These are phyloP conservation scores for Parmelia sp. DNA, from an alignment of 495 filamentous ascomycete species.

Conservation along the genomic window DNA sequence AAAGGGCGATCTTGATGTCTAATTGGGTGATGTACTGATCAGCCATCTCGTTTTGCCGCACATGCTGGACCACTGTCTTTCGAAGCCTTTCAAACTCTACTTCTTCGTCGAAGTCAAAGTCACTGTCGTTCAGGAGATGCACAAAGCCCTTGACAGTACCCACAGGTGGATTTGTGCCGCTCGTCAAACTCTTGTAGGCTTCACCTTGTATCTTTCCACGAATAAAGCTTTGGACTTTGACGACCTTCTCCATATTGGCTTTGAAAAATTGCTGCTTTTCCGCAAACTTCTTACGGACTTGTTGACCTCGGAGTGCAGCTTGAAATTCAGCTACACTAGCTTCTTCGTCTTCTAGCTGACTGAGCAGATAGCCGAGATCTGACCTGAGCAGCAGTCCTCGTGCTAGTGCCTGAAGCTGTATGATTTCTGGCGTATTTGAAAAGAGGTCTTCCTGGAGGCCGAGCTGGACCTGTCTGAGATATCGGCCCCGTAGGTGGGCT, in stretches of 20 bases:
- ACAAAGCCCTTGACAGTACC: conserved; percentile 96
- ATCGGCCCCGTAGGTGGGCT: conserved; percentile 57
- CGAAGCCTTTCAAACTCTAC: conserved; percentile 89
- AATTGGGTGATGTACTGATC: conserved; percentile 97
- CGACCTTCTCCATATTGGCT: conserved; percentile 96
- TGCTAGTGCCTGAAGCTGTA: conserved; percentile 63
- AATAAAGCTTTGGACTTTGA: conserved; percentile 97
- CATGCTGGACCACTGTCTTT: conserved; percentile 93
- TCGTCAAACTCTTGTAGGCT: conserved; percentile 92
- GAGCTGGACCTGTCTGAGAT: conserved; percentile 47
- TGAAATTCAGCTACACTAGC: conserved; percentile 68
- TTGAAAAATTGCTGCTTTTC: conserved; percentile 84
- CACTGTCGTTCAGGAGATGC: conserved; percentile 93
- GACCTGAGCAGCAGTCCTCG: conserved; percentile 73
- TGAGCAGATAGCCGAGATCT: conserved; percentile 61
- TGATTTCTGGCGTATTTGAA: conserved; percentile 50
- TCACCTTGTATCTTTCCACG: conserved; percentile 90
- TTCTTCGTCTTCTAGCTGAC: conserved; percentile 75
- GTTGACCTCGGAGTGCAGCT: conserved; percentile 60
- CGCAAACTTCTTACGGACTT: conserved; percentile 68
- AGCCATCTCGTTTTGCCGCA: conserved; percentile 91
- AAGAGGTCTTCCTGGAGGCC: conserved; percentile 52
- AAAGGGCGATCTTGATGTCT: conserved; percentile 96
- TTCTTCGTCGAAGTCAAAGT: conserved; percentile 98
- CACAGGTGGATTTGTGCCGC: conserved; percentile 95